Percentiles rank a stretch among this genome's conserved stretches.
Evolutionary conservation across 805 yeast genomes (phyloP).

Genomic region (Yamadazyma tumulicola): DNA sequence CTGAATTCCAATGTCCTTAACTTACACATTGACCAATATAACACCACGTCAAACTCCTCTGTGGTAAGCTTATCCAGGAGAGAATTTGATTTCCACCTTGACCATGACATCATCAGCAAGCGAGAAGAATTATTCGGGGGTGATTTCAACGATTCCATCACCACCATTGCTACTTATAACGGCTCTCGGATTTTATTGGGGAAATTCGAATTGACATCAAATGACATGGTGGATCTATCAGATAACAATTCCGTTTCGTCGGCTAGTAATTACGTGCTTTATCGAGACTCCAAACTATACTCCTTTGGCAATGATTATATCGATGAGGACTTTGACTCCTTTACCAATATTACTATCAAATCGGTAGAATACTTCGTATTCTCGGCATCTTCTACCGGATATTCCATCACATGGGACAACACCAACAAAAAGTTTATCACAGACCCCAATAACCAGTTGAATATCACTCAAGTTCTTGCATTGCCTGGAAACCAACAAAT

Average conservation of each 20-base stretch:
- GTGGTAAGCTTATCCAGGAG: conserved; percentile 14
- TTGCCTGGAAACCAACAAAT: conserved; percentile 26
- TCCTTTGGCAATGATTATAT: conserved; percentile 36
- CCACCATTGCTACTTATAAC: conserved; percentile 17
- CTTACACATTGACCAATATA: conserved; percentile 25
- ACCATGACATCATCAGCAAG: conserved; percentile 1
- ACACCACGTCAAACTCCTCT: conserved; percentile 29
- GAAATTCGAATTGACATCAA: conserved; percentile 25
- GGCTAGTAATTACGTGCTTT: conserved; percentile 37
- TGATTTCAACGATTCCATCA: conserved; percentile 26
- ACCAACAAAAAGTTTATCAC: conserved; percentile 33
- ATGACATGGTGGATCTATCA: conserved; percentile 23
- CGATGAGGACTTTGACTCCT: conserved; percentile 22
- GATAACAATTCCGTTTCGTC: conserved; percentile 22
- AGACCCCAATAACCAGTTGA: conserved; percentile 20
- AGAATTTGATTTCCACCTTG: conserved; percentile 13
- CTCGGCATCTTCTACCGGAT: conserved; percentile 19
- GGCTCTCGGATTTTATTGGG: conserved; percentile 29
- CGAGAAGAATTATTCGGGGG: conserved; percentile 28
- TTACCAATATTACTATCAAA: conserved; percentile 35
- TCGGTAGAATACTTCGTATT: conserved; percentile 42
- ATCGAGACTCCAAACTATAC: conserved; percentile 35
- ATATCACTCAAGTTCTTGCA: conserved; percentile 25
- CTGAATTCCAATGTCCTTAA: conserved; percentile 26
- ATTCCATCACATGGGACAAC: conserved; percentile 40